Evolutionary conservation across 225 moss, liverwort and hornwort species (phyloP).

Genomic region (Thuidium tamariscinum): DNA sequence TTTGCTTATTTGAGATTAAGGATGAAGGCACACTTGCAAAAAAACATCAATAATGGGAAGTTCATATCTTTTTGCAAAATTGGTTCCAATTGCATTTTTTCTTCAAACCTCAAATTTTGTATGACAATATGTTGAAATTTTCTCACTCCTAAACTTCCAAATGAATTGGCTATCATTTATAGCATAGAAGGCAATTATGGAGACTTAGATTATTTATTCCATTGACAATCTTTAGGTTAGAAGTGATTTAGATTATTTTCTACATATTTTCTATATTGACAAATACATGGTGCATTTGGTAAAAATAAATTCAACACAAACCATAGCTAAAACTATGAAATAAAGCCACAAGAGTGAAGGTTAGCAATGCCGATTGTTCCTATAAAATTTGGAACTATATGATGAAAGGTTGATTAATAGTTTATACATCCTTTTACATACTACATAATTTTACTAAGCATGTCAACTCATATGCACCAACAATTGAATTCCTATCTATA

Average conservation of each 20-base stretch:
- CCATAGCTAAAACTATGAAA: not conserved
- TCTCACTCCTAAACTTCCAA: not conserved
- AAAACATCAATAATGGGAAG: not conserved
- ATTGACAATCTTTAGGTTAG: not conserved
- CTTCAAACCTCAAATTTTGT: fast-evolving
- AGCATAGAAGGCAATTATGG: fast-evolving
- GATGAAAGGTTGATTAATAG: not conserved
- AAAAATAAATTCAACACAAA: not conserved
- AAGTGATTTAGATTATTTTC: not conserved
- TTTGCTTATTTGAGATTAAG: fast-evolving
- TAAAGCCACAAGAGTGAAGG: not conserved
- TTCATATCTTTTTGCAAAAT: fast-evolving
- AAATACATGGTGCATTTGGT: not conserved
- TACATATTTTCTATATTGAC: not conserved
- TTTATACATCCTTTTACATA: not conserved
- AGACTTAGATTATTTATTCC: too few species aligned
- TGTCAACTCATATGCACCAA: fast-evolving
- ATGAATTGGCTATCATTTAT: fast-evolving
- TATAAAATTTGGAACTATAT: not conserved
- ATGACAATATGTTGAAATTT: not conserved
- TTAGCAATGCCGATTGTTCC: fast-evolving
- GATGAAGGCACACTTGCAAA: fast-evolving
- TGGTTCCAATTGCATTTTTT: fast-evolving
- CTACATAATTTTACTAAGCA: not conserved
- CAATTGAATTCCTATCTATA: not conserved